Percentiles rank a stretch among this genome's conserved stretches.
Evolutionary conservation across 495 filamentous ascomycete genomes (phyloP).

Genomic region (Lasiosphaeriaceae sp.): DNA sequence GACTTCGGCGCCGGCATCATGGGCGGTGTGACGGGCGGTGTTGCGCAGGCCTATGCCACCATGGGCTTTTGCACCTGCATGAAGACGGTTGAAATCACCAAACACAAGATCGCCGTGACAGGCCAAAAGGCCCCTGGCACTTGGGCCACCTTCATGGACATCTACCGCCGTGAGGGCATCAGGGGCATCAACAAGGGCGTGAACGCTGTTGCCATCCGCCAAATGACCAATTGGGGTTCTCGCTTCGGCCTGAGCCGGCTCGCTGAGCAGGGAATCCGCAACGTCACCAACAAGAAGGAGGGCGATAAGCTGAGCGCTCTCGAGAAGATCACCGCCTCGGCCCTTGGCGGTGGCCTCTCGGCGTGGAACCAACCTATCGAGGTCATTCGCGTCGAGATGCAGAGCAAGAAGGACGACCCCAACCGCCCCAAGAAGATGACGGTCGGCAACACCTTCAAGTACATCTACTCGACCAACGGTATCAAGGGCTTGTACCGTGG

Average conservation of each 20-base stretch:
- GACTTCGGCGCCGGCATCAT: constrained; percentile 85
- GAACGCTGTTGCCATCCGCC: constrained; percentile 95
- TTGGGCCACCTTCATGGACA: constrained; percentile 92
- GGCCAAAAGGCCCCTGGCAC: constrained; percentile 85
- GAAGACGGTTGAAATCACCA: constrained; percentile 99
- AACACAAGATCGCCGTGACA: constrained; percentile 83
- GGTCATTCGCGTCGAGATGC: constrained; percentile 99
- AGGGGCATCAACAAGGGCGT: constrained; percentile 96
- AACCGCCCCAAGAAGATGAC: constrained; percentile 99
- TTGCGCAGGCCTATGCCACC: constrained; percentile 96
- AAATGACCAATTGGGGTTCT: constrained; percentile 99
- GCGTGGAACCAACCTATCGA: constrained; percentile 99
- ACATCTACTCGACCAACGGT: constrained; percentile 88
- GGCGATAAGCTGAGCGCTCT: constrained; percentile 66
- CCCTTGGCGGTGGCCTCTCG: constrained; percentile 85
- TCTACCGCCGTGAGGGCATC: constrained; percentile 92
- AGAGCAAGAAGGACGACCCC: constrained; percentile 95
- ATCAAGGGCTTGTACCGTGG: constrained; percentile 93
- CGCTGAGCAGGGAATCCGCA: constrained; percentile 85
- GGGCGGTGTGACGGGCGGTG: constrained; percentile 90
- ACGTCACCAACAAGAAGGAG: constrained; percentile 73
- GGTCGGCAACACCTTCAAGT: constrained; percentile 84
- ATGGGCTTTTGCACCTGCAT: constrained; percentile 99
- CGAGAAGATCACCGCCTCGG: constrained; percentile 88
- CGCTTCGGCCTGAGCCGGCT: constrained; percentile 89